Evolutionary conservation across 2,329 filamentous ascomycete genomes (phyloP).

Genomic region (Aspergillus aculeatus): DNA sequence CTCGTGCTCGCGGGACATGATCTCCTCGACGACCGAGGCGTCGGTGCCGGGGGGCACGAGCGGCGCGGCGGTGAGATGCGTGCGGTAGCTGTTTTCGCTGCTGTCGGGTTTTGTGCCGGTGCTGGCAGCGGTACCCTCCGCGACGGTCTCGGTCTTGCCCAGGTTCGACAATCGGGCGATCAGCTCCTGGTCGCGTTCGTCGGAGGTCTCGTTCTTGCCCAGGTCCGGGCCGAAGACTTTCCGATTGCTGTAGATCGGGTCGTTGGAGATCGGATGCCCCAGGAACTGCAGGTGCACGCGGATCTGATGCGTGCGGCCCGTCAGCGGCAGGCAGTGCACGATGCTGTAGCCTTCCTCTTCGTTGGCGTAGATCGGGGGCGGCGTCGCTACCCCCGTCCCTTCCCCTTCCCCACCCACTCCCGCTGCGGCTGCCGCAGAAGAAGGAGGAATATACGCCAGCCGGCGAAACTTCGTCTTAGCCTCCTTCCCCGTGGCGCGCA

Average conservation of each 20-base stretch:
- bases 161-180: slow-evolving; percentile 81
- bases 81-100: slow-evolving; percentile 64
- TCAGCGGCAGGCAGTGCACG: slow-evolving; percentile 88
- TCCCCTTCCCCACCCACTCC: slow-evolving; percentile 18
- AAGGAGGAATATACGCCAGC: slow-evolving; percentile 79
- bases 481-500: slow-evolving; percentile 88
- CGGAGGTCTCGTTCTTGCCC: slow-evolving; percentile 64
- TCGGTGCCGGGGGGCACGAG: slow-evolving; percentile 38
- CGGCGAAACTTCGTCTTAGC: slow-evolving; percentile 89
- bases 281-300: slow-evolving; percentile 93
- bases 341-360: slow-evolving; percentile 79
- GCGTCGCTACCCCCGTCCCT: slow-evolving; percentile 31
- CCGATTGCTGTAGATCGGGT: slow-evolving; percentile 95
- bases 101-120: too few species aligned
- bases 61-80: slow-evolving; percentile 41
- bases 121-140: slow-evolving; percentile 70
- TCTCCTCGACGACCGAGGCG: slow-evolving; percentile 38
- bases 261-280: slow-evolving; percentile 93
- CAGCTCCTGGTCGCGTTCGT: slow-evolving; percentile 82
- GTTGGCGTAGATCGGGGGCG: slow-evolving; percentile 37
- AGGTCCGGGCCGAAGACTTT: slow-evolving; percentile 83
- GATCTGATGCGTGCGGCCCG: slow-evolving; percentile 90
- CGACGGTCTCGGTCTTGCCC: slow-evolving; percentile 90
- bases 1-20: slow-evolving; percentile 55
- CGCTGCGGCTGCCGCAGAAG: neutral